Evolutionary conservation across 192 early-diverging fungal genomes (phyloP), one percentile per base, ranked within the genome.

Genomic region (Backusella psychrophila): DNA sequence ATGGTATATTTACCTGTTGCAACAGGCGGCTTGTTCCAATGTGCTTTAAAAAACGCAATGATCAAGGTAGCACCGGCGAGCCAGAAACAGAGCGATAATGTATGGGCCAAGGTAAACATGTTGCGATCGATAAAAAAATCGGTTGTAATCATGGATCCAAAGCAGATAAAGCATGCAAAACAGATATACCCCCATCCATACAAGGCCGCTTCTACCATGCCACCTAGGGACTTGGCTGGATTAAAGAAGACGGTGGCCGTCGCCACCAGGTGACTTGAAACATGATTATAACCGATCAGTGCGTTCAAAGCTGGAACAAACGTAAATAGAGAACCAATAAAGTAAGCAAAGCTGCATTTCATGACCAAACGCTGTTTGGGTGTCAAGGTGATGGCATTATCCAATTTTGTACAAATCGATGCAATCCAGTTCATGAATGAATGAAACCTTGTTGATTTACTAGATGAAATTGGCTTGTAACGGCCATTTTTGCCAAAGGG

Each of bases 231-330:
- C 81, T 91, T 90, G 0, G 90, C 93, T 0, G 93, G 91, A 68
- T 93, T 90, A 75, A 90, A 93, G 77, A 92, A 94, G 8, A 94
- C 89, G 0, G 90, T 88, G 3, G 92, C 88, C 14, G 90, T 87
- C 19, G 91, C 91, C 7, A 91, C 90, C 66, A 94, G 77, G 77
- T 94, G 92, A 56, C 88, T 87, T 44, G 89, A 80, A 66, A 85
- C 83, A 77, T 83, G 85, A 73, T 89, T 88, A 3, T 87, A 77
- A 9, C 89, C 90, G 21, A 88, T 83, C 72, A 89, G 75, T 11
- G 76, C 80, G 46, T 80, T 81, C 21, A 87, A 77, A 31, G 59
- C 29, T 0, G 91, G 91, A 0, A 89, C 81, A 81, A 91, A 93
- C 9, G 92, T 85, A 72, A 94, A 87, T 33, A 93, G 75, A 19